Base-by-base conservation (phyloP, 345 rosid species). In the Corchorus capsularis region DNA sequence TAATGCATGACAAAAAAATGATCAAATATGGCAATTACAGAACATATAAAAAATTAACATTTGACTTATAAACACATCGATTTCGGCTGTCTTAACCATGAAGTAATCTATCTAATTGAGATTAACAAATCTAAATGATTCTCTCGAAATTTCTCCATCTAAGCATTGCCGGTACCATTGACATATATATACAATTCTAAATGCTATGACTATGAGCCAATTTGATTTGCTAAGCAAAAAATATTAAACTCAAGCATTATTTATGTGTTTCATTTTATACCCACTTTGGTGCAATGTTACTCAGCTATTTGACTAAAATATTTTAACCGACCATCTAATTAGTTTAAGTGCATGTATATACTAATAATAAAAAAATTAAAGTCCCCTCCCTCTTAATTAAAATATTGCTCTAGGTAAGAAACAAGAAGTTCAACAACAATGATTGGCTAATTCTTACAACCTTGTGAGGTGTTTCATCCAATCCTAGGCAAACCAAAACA, bases 1-100 rank as follows among this genome's bases (percentile, higher is more conserved):
- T 56, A 64, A 64, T 45, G 8, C 75, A 63, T 79, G 75, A 74
- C 78, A 61, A 53, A 70, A 1, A 67, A 67, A 67, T 56, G 61
- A 56, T 20, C 61, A 56, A 56, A 56, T 19, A 56, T 56, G 12
- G n/a, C 32, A 20, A 19, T 56, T 56, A 59, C 15, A 15, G 8
- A 32, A 20, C 13, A 20, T 3, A 61, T 34, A 2, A 32, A 2
- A 32, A 8, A 37, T 4, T n/a, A 13, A 61, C 65, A 32, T 32
- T 61, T 32, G 65, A 56, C 60, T 55, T n/a, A 22, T n/a, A n/a
- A n/a, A 55, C 27, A n/a, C 59, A 54, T 52, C 54, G 27, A 27
- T 27, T 27, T 27, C 27, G 27, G 0, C 5, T 17, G 57, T n/a
- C 16, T 4, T 0, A 4, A 52, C 16, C 55, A 52, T 4, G 0